Base-by-base conservation (phyloP, 805 yeast species). In the Yarrowia phangngaensis region DNA sequence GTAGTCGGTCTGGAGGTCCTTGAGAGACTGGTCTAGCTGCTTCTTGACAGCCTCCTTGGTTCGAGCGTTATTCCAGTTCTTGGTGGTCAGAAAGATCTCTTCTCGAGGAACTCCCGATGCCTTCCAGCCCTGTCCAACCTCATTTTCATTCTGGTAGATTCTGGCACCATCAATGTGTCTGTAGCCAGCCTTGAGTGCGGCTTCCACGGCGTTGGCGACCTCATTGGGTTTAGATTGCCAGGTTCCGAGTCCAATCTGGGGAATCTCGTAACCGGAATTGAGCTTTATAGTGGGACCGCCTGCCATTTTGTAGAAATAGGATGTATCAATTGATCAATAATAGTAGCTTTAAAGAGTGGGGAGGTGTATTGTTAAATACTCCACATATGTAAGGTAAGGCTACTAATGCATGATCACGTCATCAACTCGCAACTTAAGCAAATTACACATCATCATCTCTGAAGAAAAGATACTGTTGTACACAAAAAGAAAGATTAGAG, bases 131-230 rank as follows among this genome's bases (percentile, higher is more conserved):
- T 67, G 67, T 13, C 76, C 77, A n/a, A 73, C 73, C 56, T 74
- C 79, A 13, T 58, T 60, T 58, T 80, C 80, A 60, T 80, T 82
- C 4, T 64, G 58, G 66, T 81, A 82, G 28, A 58, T 60, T 26
- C 67, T 73, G 32, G 87, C 88, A 26, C 75, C 66, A 60, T 82
- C 87, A 49, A 82, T 66, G 60, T 79, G 84, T 54, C 83, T 70
- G 62, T 78, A 80, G 4, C 85, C 85, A 11, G 50, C 59, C 34
- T 64, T 55, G 53, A 79, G 64, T 8, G 81, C 83, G 17, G 48
- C 28, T 54, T 66, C 67, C 1, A 73, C 74, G 20, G 67, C 60
- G 20, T 55, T 54, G 17, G 53, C 56, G 15, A 63, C 61, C 41
- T 56, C 58, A 14, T 53, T 35, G 64, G 62, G 56, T 23, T 72